Base-by-base conservation (phyloP, 352 stramenopile genomes). In the Globisporangium splendens region DNA sequence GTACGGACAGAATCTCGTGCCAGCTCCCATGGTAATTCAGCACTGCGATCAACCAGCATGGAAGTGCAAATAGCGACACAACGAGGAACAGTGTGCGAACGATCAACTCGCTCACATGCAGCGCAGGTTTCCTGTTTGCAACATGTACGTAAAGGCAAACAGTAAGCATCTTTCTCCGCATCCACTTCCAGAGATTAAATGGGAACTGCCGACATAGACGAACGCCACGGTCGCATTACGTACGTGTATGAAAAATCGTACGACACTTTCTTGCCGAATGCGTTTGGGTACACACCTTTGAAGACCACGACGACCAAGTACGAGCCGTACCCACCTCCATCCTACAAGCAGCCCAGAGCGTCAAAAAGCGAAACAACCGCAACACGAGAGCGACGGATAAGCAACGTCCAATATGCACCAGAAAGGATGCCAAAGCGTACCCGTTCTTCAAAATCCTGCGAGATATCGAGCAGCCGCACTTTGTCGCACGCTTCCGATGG, bases 201-300 rank as follows among this genome's bases (percentile, higher is more conserved):
- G n/a, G n/a, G n/a, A 18, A 1, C 12, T n/a, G 17, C 12, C 39
- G 39, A n/a, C 39, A 8, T 10, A 1, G 39, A 47, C 24, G n/a
- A 47, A 31, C 46, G 14, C 4, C 10, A 50, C 44, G 64, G 15
- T 6, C 11, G 1, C 18, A 48, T 15, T 18, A 73, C 79, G 43
- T 79, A 94, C 85, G 83, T 89, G 62, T 89, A 95, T 2, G 77
- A 78, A 56, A 95, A 91, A 22, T 89, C 71, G 62, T 95, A 95
- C 8, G 71, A 58, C 41, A 95, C 69, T 6, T 75, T 59, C 24
- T 77, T 76, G 28, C 79, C 83, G 31, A 91, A 91, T 1, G 68
- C 61, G 53, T 95, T 91, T 1, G 85, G 85, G 60, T 95, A 95
- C 50, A 86, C 62, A 14, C 80, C 79, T 62, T 78, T 73, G 53